Evolutionary conservation across 1,139 yeast genomes (phyloP).

Genomic region (Saccharomycopsis hybrid): DNA sequence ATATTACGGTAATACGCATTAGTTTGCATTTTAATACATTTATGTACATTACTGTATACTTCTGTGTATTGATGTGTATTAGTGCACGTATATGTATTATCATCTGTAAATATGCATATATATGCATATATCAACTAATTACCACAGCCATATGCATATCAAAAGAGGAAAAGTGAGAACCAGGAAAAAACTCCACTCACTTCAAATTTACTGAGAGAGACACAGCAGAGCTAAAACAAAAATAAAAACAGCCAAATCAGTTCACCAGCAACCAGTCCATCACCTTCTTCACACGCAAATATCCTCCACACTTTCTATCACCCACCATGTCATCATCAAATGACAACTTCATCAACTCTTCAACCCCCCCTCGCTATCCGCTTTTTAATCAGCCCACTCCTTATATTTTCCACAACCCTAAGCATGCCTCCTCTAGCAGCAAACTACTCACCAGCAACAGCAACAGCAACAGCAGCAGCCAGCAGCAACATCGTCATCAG

Average conservation of each 20-base stretch:
- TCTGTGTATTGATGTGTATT: background rate
- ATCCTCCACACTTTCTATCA: background rate
- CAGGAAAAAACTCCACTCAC: background rate
- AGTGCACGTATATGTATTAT: background rate
- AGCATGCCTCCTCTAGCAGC: background rate
- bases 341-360: constrained; percentile 1
- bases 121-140: background rate
- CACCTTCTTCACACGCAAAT: too few species aligned
- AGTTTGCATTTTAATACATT: background rate
- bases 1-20: background rate
- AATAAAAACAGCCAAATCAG: background rate
- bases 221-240: background rate
- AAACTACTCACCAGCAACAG: background rate
- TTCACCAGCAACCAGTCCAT: background rate
- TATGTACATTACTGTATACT: background rate
- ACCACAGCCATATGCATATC: too few species aligned
- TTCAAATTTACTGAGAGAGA: background rate
- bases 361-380: constrained; percentile 13
- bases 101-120: background rate
- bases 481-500: background rate
- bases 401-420: constrained; percentile 9
- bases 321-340: background rate
- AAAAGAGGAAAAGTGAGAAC: too few species aligned
- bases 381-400: constrained; percentile 10
- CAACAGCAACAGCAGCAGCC: background rate